Evolutionary conservation across 2,329 filamentous ascomycete genomes (phyloP).

Genomic region (Trichophaea hybrida): DNA sequence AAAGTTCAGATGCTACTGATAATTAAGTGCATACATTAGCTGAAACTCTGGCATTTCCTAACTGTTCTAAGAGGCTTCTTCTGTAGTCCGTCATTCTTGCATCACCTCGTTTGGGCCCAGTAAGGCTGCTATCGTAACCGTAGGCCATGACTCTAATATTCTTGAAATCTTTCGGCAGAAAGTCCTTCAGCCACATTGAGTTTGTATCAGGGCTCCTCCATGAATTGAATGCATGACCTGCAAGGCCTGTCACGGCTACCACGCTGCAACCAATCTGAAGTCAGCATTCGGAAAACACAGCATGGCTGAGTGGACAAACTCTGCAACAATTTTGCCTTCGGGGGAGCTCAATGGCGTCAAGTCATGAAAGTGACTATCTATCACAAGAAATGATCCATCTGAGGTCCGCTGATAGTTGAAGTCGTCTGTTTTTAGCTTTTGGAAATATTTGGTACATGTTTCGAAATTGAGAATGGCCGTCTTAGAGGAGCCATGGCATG

Average conservation of each 20-base stretch:
- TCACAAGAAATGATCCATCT: not conserved
- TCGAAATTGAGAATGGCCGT: not conserved
- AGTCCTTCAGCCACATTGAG: slow-evolving; percentile 27
- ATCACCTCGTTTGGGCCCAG: not conserved
- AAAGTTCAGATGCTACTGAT: not conserved
- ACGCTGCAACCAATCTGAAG: not conserved
- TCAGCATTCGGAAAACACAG: not conserved
- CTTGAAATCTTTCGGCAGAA: slow-evolving; percentile 28
- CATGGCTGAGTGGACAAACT: not conserved
- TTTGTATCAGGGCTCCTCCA: slow-evolving; percentile 9
- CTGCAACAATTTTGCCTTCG: not conserved
- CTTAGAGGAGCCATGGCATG: not conserved
- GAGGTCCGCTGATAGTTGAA: not conserved
- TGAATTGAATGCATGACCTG: not conserved
- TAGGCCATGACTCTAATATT: slow-evolving; percentile 30
- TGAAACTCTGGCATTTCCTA: slow-evolving; percentile 5
- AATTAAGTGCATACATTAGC: not conserved
- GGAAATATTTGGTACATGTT: not conserved
- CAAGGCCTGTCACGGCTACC: no score
- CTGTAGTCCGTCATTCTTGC: slow-evolving; percentile 6
- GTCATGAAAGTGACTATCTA: slow-evolving; percentile 7
- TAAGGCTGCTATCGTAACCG: slow-evolving; percentile 27
- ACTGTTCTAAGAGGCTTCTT: slow-evolving; percentile 6
- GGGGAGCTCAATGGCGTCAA: slow-evolving; percentile 7
- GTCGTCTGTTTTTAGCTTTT: not conserved